Evolutionary conservation across 2,329 filamentous ascomycete species (phyloP).

Genomic region (Alternaria panax): DNA sequence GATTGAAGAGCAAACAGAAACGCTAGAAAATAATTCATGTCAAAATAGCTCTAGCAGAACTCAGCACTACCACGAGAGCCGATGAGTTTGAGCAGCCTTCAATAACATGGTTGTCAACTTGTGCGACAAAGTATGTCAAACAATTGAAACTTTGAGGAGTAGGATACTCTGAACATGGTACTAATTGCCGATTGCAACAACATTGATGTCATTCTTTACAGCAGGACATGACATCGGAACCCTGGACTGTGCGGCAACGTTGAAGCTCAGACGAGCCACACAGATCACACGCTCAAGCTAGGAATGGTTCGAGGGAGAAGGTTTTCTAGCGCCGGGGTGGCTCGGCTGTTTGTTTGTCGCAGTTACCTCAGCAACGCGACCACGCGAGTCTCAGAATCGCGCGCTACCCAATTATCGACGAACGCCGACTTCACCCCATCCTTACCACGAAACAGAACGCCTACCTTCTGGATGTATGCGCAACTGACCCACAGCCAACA

Average conservation of each 20-base stretch:
- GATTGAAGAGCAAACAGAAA: neutral
- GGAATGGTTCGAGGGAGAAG: neutral
- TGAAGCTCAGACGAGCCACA: neutral
- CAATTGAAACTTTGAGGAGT: neutral
- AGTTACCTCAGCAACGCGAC: slow-evolving; percentile 36
- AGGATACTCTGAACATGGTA: neutral
- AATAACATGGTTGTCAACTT: neutral
- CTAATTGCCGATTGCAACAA: neutral
- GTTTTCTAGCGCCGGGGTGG: neutral
- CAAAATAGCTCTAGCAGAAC: neutral
- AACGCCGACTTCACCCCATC: slow-evolving; percentile 40
- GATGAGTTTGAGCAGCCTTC: neutral
- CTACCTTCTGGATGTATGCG: slow-evolving; percentile 47
- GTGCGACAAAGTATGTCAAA: neutral
- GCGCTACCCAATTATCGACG: slow-evolving; percentile 21
- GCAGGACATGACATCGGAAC: too few species aligned
- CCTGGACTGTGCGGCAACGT: neutral
- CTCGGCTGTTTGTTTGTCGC: slow-evolving; percentile 23
- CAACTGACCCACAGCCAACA: slow-evolving; percentile 49
- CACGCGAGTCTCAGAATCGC: slow-evolving; percentile 35
- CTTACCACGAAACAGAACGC: slow-evolving; percentile 44
- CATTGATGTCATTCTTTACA: neutral
- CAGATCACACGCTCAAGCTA: neutral
- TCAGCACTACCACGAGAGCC: neutral
- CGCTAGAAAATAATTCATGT: neutral